Conservation (phyloP, 2,329 filamentous ascomycete species). For the Zarea fungicola region DNA sequence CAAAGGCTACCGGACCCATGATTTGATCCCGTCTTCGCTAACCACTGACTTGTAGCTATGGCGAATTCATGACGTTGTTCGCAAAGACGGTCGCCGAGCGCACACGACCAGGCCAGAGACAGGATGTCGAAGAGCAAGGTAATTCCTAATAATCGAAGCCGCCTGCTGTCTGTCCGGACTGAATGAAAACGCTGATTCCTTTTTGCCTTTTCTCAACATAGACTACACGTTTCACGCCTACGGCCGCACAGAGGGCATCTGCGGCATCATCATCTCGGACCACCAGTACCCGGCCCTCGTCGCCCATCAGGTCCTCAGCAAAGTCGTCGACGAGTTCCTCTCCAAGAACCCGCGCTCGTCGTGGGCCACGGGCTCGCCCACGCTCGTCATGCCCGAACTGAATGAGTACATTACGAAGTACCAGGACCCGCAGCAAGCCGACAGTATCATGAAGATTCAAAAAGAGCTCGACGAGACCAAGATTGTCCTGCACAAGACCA, state of each 20-base stretch:
- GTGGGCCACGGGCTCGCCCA: constrained; percentile 53
- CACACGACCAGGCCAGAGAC: constrained; percentile 72
- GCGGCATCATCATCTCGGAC: constrained; percentile 72
- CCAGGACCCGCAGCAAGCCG: constrained; percentile 82
- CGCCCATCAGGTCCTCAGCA: constrained; percentile 80
- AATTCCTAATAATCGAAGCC: constrained; percentile 18
- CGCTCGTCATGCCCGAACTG: constrained; percentile 64
- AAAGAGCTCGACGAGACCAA: constrained; percentile 97
- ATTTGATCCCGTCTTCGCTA: constrained; percentile 15
- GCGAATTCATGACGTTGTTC: constrained; percentile 76
- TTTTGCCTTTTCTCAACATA: constrained; percentile 31
- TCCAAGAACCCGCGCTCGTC: constrained; percentile 65
- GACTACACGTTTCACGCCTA: constrained; percentile 76
- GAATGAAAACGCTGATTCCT: not conserved
- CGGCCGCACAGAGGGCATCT: constrained; percentile 67
- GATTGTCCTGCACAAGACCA: constrained; percentile 95
- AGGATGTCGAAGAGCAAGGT: constrained; percentile 81
- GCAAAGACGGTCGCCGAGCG: constrained; percentile 82
- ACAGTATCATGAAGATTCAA: constrained; percentile 93
- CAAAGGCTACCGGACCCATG: not conserved
- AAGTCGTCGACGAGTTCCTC: constrained; percentile 83
- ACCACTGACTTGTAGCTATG: constrained; percentile 31
- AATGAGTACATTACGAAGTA: constrained; percentile 70
- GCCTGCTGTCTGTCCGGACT: not conserved
- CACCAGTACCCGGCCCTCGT: constrained; percentile 71